Percentiles rank a stretch among this genome's conserved stretches.
phyloP scores from a whole-genome alignment of 805 yeast species.

The Wickerhamomyces subpelliculosus region DNA sequence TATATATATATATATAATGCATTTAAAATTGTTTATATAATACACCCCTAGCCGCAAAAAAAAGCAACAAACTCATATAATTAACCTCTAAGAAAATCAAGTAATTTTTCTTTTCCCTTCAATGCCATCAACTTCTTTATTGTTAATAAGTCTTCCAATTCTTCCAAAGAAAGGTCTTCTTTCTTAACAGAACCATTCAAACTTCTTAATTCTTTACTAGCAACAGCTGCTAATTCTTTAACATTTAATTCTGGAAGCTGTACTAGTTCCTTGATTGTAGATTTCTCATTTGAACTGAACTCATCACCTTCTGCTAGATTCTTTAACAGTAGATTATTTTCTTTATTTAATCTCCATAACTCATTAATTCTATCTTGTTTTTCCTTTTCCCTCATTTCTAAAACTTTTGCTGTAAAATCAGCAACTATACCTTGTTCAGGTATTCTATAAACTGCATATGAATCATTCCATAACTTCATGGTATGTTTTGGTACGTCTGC shows the following conservation, averaged over 20 bases:
- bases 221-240: slow-evolving; percentile 39
- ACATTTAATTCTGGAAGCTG: slow-evolving; percentile 35
- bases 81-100: slow-evolving; percentile 43
- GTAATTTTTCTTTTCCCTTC: slow-evolving; percentile 63
- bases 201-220: slow-evolving; percentile 19
- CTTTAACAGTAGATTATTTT: slow-evolving; percentile 31
- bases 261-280: slow-evolving; percentile 26
- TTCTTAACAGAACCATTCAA: slow-evolving; percentile 13
- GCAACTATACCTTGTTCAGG: slow-evolving; percentile 63
- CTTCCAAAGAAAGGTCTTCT: slow-evolving; percentile 9
- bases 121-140: slow-evolving; percentile 51
- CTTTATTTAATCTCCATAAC: slow-evolving; percentile 24
- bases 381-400: slow-evolving; percentile 24
- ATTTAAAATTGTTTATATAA: too few relatives aligned
- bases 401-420: slow-evolving; percentile 58
- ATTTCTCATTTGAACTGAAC: slow-evolving; percentile 22
- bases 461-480: slow-evolving; percentile 22
- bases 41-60: too few relatives aligned
- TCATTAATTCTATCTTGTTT: slow-evolving; percentile 28
- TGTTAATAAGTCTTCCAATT: slow-evolving; percentile 1
- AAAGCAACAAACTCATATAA: neutral
- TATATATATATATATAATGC: too few relatives aligned
- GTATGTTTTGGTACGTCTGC: slow-evolving; percentile 23
- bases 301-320: slow-evolving; percentile 20
- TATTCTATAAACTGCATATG: slow-evolving; percentile 50